Base-by-base conservation (phyloP, 192 early-diverging fungal genomes). In the Gryganskiella cystojenkinii region DNA sequence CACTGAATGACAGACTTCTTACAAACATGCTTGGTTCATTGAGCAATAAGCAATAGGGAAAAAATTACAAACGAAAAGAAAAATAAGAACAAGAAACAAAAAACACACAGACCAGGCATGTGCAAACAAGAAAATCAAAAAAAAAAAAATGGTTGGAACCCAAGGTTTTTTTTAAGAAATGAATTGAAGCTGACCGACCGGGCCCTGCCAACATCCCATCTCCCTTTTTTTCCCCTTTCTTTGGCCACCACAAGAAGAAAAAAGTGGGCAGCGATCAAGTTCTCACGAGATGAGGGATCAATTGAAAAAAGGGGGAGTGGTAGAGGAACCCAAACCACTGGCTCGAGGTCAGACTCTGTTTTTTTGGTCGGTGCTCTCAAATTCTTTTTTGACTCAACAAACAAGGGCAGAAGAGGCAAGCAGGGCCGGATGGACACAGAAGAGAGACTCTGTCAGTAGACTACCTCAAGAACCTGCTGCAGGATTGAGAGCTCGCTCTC, bases 21-120 rank as follows among this genome's bases (percentile, higher is more conserved):
- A 11, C 33, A 30, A 30, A 3, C 33, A 19, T 30, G 17, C 28
- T 54, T 31, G 27, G 28, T 8, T n/a, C 52, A 2, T 19, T 15
- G 1, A 8, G 15, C 28, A 54, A 30, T 11, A 54, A 19, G 2
- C 1, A 17, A 31, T 31, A 31, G n/a, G 3, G 28, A 30, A 19
- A 19, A 17, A 28, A 9, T 9, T 0, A 15, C 24, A 17, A 50
- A 25, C 6, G 27, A 24, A 25, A n/a, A 52, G 1, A 27, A 52
- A 3, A 19, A 11, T 4, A 3, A 53, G 10, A 24, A 53, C 14
- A 31, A 53, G 20, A 24, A 4, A 30, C 27, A 54, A 17, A 27
- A 31, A 4, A 19, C 52, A 54, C 52, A 54, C 52, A 54, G 52
- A 54, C 52, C 52, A 54, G 33, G 52, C 52, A n/a, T 14, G 52